A percentile compares a stretch with the other conserved stretches of the same genome.
phyloP scores from a whole-genome alignment of 352 stramenopile species.

The Saprolegnia diclina region DNA sequence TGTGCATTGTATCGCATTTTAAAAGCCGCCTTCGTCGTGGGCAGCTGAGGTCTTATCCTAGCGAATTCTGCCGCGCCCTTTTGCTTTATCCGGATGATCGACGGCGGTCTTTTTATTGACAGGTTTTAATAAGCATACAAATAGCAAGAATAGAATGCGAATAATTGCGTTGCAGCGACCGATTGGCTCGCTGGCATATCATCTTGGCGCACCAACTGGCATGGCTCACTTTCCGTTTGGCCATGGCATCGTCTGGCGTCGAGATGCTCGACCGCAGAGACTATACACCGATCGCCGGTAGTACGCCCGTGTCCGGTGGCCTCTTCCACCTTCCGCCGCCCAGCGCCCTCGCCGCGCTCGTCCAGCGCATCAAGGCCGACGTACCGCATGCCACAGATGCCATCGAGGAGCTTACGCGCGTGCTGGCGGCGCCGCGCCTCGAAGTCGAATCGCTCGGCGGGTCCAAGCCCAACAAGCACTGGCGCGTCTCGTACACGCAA shows the following conservation, averaged over 20 bases:
- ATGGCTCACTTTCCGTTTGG: neutral
- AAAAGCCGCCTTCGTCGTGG: too few relatives aligned
- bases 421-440: neutral
- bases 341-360: neutral
- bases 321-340: conserved; percentile 3
- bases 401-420: neutral
- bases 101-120: neutral
- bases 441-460: conserved; percentile 8
- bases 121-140: neutral
- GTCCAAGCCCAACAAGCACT: conserved; percentile 7
- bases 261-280: conserved; percentile 24
- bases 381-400: neutral
- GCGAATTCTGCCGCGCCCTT: too few relatives aligned
- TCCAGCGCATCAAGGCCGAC: neutral
- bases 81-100: conserved; percentile 1
- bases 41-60: too few relatives aligned
- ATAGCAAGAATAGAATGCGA: neutral
- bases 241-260: conserved; percentile 7
- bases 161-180: neutral
- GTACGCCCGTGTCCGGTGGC: neutral
- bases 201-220: neutral
- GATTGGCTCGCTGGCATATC: neutral
- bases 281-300: conserved; percentile 22
- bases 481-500: conserved; percentile 13
- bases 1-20: too few relatives aligned